phyloP scores from a whole-genome alignment of 2,329 filamentous ascomycete genomes.

The Colletotrichum endophyticum region DNA sequence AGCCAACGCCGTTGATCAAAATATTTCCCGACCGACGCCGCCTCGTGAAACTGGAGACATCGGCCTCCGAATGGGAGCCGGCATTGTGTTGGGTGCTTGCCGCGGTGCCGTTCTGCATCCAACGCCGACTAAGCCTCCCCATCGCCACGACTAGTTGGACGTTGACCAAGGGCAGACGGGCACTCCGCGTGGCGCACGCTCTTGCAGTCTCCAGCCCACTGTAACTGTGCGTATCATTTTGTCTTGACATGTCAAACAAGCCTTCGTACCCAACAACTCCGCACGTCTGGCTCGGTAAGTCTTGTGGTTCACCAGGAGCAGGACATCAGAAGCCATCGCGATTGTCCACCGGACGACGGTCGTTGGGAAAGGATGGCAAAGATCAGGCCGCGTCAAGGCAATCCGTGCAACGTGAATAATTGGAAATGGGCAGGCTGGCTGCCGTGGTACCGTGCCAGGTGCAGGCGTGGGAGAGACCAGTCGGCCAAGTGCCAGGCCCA shows the following conservation, averaged over 20 bases:
- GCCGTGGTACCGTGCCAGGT: background rate
- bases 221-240: background rate
- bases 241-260: background rate
- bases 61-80: background rate
- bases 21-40: background rate
- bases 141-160: background rate
- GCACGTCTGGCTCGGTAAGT: background rate
- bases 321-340: background rate
- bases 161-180: constrained; percentile 6
- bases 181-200: constrained; percentile 17
- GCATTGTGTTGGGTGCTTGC: background rate
- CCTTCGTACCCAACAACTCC: background rate
- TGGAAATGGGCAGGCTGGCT: background rate
- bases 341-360: background rate
- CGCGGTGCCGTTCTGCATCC: constrained; percentile 2
- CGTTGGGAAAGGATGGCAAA: background rate
- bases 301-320: background rate
- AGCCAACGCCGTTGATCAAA: background rate
- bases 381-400: constrained; percentile 10
- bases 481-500: background rate
- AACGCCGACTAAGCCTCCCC: constrained; percentile 9
- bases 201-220: background rate
- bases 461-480: background rate
- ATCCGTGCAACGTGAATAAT: constrained; percentile 8
- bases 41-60: background rate